Base-by-base conservation (phyloP, 2,329 filamentous ascomycete species). In the Fusarium siculi region DNA sequence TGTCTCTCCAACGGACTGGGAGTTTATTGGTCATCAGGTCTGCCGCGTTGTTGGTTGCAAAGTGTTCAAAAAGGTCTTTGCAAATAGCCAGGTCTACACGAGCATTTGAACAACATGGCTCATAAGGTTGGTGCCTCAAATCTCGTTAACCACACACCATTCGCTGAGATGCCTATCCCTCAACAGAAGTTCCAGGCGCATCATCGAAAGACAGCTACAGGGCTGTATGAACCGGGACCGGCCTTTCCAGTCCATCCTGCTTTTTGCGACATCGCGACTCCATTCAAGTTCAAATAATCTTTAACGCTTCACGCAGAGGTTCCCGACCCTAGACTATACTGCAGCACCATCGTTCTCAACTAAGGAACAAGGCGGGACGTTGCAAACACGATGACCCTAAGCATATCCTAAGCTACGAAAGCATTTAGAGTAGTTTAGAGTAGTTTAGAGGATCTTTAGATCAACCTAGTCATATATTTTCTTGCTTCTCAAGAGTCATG, bases 361-460 rank as follows among this genome's bases (percentile, higher is more conserved):
- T 23, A 23, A 23, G n/a, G n/a, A 23, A 23, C 15, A 23, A 43
- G n/a, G n/a, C 23, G 9, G 15, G 23, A 43, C n/a, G 9, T 42
- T 42, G 7, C 40, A 43, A 43, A 23, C 40, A 16, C n/a, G 15
- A 23, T 14, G 8, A 11, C 18, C 16, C 23, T 46, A 32, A 32
- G 7, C 10, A 23, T 32, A 23, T 18, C 10, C 28, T 49, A 18
- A 49, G 5, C 46, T 8, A 5, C 7, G 21, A n/a, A 32, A 32
- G 4, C 0, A 18, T 32, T 49, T 32, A 18, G 28, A 18, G 0
- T 0, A 15, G 25, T 28, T 21, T 28, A 21, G 18, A 5, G 4
- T 10, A 32, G 4, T 12, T 32, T 18, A 23, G 28, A 18, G 10
- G 7, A 49, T 8, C 28, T 23, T 23, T 49, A 18, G 28, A 23